Conservation (phyloP, 306 rosid genomes). For the Rosa chinensis region DNA sequence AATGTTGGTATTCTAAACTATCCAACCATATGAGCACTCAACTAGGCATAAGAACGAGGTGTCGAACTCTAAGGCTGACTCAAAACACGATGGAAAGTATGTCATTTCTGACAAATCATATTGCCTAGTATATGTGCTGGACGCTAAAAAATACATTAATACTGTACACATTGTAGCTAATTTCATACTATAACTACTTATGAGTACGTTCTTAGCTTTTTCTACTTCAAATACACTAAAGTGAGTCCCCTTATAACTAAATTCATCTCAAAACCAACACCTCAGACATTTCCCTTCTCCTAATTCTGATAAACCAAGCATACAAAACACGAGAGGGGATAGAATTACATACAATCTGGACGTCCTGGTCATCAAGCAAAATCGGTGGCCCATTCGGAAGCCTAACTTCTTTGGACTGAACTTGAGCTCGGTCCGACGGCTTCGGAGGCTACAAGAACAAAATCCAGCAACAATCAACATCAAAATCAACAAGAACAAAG, state of each 20-base stretch:
- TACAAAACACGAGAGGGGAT: not conserved
- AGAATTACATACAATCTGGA: conserved; percentile 64
- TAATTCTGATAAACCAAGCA: not conserved
- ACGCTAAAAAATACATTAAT: not conserved
- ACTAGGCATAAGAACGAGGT: not conserved
- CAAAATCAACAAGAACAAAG: not conserved
- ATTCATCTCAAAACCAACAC: too few species aligned
- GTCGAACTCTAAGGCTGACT: not conserved
- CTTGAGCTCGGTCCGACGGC: conserved; percentile 78
- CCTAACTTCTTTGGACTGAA: conserved; percentile 73
- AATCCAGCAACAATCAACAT: not conserved
- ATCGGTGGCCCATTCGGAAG: conserved; percentile 74
- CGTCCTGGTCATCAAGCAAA: conserved; percentile 88
- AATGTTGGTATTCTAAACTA: not conserved
- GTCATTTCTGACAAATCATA: not conserved
- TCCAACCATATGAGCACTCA: not conserved
- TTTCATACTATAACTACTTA: not conserved
- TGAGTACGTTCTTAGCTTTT: not conserved
- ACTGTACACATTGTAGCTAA: not conserved
- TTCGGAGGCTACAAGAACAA: conserved; percentile 56
- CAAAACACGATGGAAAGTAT: not conserved
- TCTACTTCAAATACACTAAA: not conserved
- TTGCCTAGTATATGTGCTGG: not conserved
- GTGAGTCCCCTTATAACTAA: too few species aligned
- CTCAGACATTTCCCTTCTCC: not conserved